Conservation (phyloP, 495 filamentous ascomycete genomes). For the Penicillium salamii region DNA sequence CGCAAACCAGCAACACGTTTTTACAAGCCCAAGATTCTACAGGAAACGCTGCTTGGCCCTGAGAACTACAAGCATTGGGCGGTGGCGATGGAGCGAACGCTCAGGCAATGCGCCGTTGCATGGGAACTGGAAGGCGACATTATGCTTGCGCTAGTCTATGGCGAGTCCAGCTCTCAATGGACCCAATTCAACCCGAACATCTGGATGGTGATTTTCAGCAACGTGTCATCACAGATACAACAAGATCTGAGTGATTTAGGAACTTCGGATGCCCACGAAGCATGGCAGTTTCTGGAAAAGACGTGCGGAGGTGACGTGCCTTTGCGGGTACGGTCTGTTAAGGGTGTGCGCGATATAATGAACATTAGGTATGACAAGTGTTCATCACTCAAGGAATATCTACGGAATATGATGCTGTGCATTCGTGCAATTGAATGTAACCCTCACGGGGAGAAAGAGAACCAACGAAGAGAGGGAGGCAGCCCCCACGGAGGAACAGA, state of each 20-base stretch:
- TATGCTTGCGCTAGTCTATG: not conserved
- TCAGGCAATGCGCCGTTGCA: not conserved
- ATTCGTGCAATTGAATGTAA: slow-evolving; percentile 8
- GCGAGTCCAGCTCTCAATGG: not conserved
- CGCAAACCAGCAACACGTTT: not conserved
- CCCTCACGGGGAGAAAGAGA: not conserved
- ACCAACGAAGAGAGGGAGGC: no score
- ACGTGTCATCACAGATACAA: slow-evolving; percentile 2
- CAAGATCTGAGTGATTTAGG: not conserved
- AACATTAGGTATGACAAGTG: slow-evolving; percentile 7
- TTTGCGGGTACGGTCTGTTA: not conserved
- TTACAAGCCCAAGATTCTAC: not conserved
- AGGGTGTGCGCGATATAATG: not conserved
- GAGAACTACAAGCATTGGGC: slow-evolving; percentile 7
- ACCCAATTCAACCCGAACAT: not conserved
- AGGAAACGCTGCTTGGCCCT: slow-evolving; percentile 7
- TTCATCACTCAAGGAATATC: slow-evolving; percentile 4
- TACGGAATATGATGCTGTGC: slow-evolving; percentile 3
- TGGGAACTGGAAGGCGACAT: not conserved
- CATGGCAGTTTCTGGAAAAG: slow-evolving; percentile 1
- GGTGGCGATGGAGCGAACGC: not conserved
- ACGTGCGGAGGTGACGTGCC: not conserved
- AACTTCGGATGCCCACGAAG: not conserved
- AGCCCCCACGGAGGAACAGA: not conserved
- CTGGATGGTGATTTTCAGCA: slow-evolving; percentile 4